Evolutionary conservation across 1,139 yeast genomes (phyloP), one percentile per base, ranked within the genome.

Genomic region (Nakaseomyces glabratus): DNA sequence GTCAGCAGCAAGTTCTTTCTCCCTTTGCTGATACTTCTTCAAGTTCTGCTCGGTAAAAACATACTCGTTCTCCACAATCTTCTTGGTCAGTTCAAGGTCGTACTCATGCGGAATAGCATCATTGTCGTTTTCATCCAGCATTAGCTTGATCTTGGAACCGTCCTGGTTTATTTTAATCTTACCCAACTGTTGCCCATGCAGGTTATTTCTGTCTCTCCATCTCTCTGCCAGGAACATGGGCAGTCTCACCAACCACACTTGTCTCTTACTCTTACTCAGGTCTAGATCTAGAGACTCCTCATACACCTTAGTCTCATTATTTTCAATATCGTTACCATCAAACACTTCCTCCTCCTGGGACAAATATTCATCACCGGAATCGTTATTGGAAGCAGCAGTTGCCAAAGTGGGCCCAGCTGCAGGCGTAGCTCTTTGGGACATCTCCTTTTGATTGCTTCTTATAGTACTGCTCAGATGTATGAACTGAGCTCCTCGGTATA

Each of bases 41-140:
- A 82, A 63, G 57, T 86, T 88, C 52, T 84, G 80, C 61, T 90
- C 98, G 19, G 88, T 78, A 57, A 90, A 86, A n/a, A 86, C 84
- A 55, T 71, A 90, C 40, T 93, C 82, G 55, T 88, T 90, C 32
- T 73, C 75, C 7, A 86, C 94, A 42, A 74, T 76, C 28, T 82
- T 76, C 58, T 85, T 85, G 20, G 82, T 71, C 56, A 90, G 66
- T 34, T 76, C 71, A 9, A 90, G 65, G 49, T 85, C 93, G 57
- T 88, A 90, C 47, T 82, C 85, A 47, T 74, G 82, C 3, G 97
- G 98, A 28, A 88, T 71, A 24, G 69, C 69, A 31, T 61, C 58
- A 21, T 55, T 54, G 33, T 67, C 66, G 39, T 67, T 62, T 34
- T 70, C 66, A 45, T 75, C 69, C 36, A 81, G 58, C 17, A 72